Percentiles rank a stretch among this genome's conserved stretches.
Evolutionary conservation across 1,284 basidiomycete genomes (phyloP).

Genomic region (Cutaneotrichosporon spelunceum): DNA sequence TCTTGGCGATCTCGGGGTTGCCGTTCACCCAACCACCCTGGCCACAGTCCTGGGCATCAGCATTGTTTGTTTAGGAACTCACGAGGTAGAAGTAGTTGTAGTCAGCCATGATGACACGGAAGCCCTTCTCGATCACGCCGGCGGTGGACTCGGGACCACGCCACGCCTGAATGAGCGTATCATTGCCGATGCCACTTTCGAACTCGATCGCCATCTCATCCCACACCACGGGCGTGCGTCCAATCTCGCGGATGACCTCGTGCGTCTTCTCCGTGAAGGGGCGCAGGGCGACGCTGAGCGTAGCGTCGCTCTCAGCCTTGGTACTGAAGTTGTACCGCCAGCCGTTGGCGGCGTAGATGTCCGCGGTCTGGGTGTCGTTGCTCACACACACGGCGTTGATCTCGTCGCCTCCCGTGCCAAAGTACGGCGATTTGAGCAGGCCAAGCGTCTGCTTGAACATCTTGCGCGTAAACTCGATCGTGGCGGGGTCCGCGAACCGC

Average conservation of each 20-base stretch:
- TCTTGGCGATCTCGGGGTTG: neutral
- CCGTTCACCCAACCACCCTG: constrained; percentile 71
- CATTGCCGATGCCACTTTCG: constrained; percentile 56
- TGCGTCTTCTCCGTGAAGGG: constrained; percentile 62
- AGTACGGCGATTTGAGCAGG: constrained; percentile 53
- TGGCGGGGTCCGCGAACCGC: constrained; percentile 59
- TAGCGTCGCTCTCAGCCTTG: constrained; percentile 51
- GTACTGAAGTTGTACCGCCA: constrained; percentile 48
- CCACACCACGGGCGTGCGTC: constrained; percentile 68
- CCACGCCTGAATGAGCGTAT: constrained; percentile 73
- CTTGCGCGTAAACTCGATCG: constrained; percentile 54
- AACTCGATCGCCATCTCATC: constrained; percentile 56
- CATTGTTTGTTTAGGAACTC: constrained; percentile 20
- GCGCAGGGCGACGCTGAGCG: constrained; percentile 63
- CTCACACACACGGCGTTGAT: constrained; percentile 67
- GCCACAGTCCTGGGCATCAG: constrained; percentile 63
- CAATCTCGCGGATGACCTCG: constrained; percentile 50
- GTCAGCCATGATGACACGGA: constrained; percentile 64
- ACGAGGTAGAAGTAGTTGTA: constrained; percentile 74
- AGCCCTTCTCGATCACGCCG: constrained; percentile 60
- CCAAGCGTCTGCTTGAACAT: constrained; percentile 51
- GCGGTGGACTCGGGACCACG: constrained; percentile 55
- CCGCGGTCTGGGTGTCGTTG: constrained; percentile 61
- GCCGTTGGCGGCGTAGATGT: constrained; percentile 22
- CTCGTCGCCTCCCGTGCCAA: constrained; percentile 81